These are phyloP conservation scores for Amylostereum chailletii DNA, from an alignment of 1,284 basidiomycete genomes.

Conservation along the genomic window DNA sequence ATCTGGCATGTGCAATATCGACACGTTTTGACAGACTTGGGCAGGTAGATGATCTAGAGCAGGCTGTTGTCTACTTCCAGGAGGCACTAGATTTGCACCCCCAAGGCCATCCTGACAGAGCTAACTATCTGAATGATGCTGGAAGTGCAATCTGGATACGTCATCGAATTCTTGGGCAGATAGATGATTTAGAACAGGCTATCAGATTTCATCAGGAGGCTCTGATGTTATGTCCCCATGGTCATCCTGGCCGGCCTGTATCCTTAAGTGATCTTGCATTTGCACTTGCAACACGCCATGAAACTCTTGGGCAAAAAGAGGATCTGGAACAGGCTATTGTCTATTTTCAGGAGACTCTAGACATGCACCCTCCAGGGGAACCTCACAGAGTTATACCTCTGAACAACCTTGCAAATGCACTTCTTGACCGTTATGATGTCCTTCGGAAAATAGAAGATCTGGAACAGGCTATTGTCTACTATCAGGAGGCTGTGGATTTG, in stretches of 20 bases:
- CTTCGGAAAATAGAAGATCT: constrained; percentile 3
- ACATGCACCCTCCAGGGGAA: constrained; percentile 1
- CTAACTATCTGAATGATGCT: constrained; percentile 14
- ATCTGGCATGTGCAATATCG: too few relatives aligned
- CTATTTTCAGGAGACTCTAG: neutral
- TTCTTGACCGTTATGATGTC: constrained; percentile 18
- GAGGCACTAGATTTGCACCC: constrained; percentile 1
- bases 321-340: neutral
- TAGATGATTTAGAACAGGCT: neutral
- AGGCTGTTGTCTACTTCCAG: neutral
- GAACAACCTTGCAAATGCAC: constrained; percentile 18
- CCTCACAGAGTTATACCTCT: constrained; percentile 8
- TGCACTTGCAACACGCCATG: neutral
- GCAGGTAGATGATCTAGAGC: neutral
- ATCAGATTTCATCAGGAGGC: neutral
- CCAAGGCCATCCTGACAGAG: constrained; percentile 2
- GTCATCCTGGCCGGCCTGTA: neutral
- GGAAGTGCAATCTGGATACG: constrained; percentile 18
- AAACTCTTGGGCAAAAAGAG: neutral
- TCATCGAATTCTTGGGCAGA: neutral
- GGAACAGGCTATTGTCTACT: neutral
- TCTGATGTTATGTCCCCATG: neutral
- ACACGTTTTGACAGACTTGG: neutral
- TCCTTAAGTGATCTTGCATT: neutral
- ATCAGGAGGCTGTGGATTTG: neutral